Base-by-base conservation (phyloP, 176 grass and related monocot species). In the Triticum dicoccoides region DNA sequence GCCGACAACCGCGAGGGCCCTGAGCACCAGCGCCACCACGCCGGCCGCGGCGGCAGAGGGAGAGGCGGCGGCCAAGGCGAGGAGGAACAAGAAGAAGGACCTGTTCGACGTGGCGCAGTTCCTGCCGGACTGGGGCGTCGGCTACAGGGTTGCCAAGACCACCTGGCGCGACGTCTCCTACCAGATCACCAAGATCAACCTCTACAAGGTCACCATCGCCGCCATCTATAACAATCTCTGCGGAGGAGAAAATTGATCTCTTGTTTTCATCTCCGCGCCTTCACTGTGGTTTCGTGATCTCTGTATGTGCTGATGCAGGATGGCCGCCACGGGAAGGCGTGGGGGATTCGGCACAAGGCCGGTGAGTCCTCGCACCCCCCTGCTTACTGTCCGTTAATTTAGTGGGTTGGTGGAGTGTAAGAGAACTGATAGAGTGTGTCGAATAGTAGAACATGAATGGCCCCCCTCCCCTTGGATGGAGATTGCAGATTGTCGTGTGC, bases 151-250 rank as follows among this genome's bases (percentile, higher is more conserved):
- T 30, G 96, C 96, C 68, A 98, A 98, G 89, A 94, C 86, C 24
- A 91, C 91, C 70, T 98, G 96, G 96, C 92, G 91, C 56, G 93
- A 98, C 41, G 91, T 98, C 41, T 95, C 91, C 6, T 98, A 98
- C 70, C 85, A 94, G 79, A 89, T 98, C 84, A 94, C 96, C 41
- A 95, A 91, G 84, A 96, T 98, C 81, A 98, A 98, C 86, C 89
- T 98, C n/a, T 98, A 98, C 76, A 98, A 98, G 96, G 91, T 91
- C 20, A 9, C 42, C 49, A 25, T 3, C 58, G 11, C 14, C 13
- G 0, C 7, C 18, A 21, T 58, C 54, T 18, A 59, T 59, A 21
- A 9, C 54, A 21, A 21, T 59, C 54, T 58, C 54, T 20, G 6
- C 2, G 52, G 52, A 58, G 1, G 47, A 14, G 5, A 9, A 23